Evolutionary conservation across 208 protist genomes (phyloP), one percentile per base, ranked within the genome.

Genomic region (Acanthamoeba lenticulata): DNA sequence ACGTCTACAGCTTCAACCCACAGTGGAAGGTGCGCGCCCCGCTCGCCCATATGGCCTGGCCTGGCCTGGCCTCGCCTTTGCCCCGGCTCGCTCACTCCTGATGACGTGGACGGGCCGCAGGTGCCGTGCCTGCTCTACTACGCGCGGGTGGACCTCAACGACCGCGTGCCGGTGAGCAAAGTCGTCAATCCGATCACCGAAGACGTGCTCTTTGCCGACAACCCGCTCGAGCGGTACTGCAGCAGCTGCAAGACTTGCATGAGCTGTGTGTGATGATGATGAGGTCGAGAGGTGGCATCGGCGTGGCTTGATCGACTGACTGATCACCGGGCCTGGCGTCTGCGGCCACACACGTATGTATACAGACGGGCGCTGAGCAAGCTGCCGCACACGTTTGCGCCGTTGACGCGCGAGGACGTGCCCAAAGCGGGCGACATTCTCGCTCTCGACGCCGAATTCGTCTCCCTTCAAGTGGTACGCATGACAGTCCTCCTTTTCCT

Each of bases 361-460:
- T n/a, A 90, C 21, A 52, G 52, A 86, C 79, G 49, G 47, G 62
- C 74, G 72, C 36, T 69, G 88, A 94, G 34, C 29, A 69, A 32
- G 65, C 88, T 52, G 44, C 72, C 72, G 42, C 72, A 86, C 21
- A 94, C 21, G 15, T 96, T 95, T 49, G 36, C 38, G 32, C 92
- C 93, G n/a, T 60, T 94, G 7, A 69, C 29, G 2, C 19, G 47
- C 9, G 57, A 47, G 15, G 94, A 83, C 9, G 38, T 96, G 29
- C 94, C 92, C 5, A 65, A 94, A 34, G 15, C 27, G 21, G 93
- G 60, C 47, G 94, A 96, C 34, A 40, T 95, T 0, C 49, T 96
- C 2, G 97, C 96, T 0, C 96, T 97, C 42, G 97, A 97, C 65
- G 96, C 96, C n/a, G 97, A 97, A 62, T 97, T 97, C 96, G 96